These are phyloP conservation scores for Cercospora zeina DNA, from an alignment of 2,329 filamentous ascomycete genomes.

Conservation along the genomic window DNA sequence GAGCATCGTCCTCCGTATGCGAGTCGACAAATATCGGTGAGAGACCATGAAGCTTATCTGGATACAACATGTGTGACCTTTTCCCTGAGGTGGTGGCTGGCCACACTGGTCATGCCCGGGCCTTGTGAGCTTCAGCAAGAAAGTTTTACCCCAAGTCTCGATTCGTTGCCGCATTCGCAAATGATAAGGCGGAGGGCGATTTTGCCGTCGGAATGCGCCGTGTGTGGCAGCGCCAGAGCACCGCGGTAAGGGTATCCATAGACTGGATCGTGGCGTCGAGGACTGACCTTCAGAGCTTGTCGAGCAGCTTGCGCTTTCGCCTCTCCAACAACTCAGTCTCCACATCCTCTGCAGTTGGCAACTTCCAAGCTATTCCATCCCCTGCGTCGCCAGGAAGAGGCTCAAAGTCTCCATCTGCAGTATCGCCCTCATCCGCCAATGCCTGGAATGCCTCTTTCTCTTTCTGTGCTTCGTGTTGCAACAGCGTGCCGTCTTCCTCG, in stretches of 20 bases:
- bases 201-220: no score
- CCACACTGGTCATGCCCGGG: no score
- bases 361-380: slow-evolving; percentile 76
- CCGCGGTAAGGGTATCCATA: neutral
- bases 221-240: neutral
- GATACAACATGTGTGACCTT: no score
- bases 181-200: no score
- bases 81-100: no score
- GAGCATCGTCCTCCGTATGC: no score
- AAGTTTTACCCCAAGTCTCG: no score
- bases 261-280: neutral
- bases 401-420: slow-evolving; percentile 63
- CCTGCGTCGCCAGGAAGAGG: slow-evolving; percentile 82
- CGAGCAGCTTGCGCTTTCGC: slow-evolving; percentile 76
- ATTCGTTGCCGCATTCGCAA: no score
- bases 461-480: slow-evolving; percentile 78
- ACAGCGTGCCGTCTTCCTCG: slow-evolving; percentile 80
- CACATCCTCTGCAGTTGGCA: slow-evolving; percentile 89
- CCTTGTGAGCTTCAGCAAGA: no score
- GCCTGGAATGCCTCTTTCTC: slow-evolving; percentile 77
- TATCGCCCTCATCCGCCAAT: slow-evolving; percentile 55
- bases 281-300: slow-evolving; percentile 52
- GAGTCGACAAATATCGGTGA: no score
- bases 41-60: no score
- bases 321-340: slow-evolving; percentile 89